These are phyloP conservation scores for Talaromyces amestolkiae DNA, from an alignment of 2,329 filamentous ascomycete genomes.

Conservation along the genomic window DNA sequence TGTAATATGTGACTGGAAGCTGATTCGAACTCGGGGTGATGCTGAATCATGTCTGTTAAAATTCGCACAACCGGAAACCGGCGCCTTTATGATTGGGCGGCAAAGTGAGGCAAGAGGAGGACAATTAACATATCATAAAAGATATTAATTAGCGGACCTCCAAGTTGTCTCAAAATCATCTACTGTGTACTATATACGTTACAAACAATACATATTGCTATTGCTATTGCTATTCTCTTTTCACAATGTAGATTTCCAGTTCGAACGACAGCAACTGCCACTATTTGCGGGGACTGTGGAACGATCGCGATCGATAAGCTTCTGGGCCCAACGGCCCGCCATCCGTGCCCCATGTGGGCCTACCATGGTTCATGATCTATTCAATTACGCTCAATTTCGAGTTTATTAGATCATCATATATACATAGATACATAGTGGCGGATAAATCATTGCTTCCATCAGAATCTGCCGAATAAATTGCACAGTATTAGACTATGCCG, in stretches of 20 bases:
- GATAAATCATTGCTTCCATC: neutral
- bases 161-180: neutral
- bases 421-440: neutral
- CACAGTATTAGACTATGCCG: neutral
- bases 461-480: neutral
- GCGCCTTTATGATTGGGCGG: neutral
- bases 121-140: neutral
- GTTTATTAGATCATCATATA: neutral
- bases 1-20: neutral
- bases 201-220: neutral
- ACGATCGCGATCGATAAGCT: neutral
- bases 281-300: neutral
- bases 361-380: neutral
- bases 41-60: neutral
- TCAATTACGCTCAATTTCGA: neutral
- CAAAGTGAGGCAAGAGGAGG: neutral
- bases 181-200: no score
- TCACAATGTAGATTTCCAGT: neutral
- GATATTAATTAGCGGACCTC: neutral
- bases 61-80: neutral
- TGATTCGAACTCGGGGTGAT: neutral
- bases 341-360: neutral
- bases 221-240: neutral
- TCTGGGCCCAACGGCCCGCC: neutral
- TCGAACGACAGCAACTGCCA: neutral